Evolutionary conservation across 441 rosid species (phyloP).

Genomic region (Eruca vesicaria): DNA sequence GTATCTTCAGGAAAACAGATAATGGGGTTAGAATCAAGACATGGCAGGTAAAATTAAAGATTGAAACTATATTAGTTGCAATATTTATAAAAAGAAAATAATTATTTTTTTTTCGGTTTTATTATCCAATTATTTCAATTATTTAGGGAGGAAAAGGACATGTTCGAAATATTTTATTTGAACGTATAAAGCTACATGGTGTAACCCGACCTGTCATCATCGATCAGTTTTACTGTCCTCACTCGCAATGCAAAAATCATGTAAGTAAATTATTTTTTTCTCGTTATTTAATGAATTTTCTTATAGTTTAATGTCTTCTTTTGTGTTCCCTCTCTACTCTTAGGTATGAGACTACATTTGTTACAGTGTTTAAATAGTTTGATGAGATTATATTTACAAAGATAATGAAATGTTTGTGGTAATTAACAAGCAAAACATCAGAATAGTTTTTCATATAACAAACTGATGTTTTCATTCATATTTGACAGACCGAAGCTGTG

Average conservation of each 20-base stretch:
- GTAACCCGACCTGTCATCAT: constrained; percentile 41
- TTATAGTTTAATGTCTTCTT: neutral
- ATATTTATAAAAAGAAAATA: neutral
- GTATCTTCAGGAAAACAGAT: constrained; percentile 26
- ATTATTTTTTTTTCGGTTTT: neutral
- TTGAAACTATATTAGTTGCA: neutral
- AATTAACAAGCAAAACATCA: neutral
- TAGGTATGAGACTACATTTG: neutral
- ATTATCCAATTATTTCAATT: neutral
- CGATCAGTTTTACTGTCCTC: constrained; percentile 45
- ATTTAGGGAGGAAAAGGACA: constrained; percentile 47
- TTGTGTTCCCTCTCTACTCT: neutral
- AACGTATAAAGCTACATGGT: constrained; percentile 16
- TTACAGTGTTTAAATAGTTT: neutral
- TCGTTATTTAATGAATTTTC: neutral
- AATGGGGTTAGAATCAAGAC: constrained; percentile 55
- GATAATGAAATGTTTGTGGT: neutral
- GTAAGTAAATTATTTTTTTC: neutral
- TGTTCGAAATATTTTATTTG: constrained; percentile 35
- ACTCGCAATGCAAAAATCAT: constrained; percentile 28
- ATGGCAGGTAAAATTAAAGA: constrained; percentile 41
- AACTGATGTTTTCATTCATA: neutral
- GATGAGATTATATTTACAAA: neutral
- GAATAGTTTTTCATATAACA: neutral
- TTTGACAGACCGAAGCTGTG: constrained; percentile 44